A percentile compares a stretch with the other conserved stretches of the same genome.
Evolutionary conservation across 2,329 filamentous ascomycete genomes (phyloP).

Genomic region (Dactylellina parvicollis): DNA sequence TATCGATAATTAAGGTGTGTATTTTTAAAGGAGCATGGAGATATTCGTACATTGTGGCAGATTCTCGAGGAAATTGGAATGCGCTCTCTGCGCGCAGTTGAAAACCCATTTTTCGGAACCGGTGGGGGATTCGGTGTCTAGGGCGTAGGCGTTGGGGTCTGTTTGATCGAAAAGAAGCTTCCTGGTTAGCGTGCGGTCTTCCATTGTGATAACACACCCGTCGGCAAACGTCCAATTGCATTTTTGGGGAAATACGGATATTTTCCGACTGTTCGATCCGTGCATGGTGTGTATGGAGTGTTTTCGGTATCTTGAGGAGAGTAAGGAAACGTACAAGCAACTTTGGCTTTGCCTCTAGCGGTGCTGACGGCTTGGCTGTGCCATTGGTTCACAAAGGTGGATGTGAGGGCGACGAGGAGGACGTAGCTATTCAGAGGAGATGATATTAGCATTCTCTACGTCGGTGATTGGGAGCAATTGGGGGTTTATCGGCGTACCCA

Average conservation of each 20-base stretch:
- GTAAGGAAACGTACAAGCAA: conserved; percentile 63
- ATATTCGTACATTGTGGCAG: conserved; percentile 60
- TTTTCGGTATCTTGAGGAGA: background rate
- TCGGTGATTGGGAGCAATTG: background rate
- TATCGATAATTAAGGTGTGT: background rate
- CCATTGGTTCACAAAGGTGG: conserved; percentile 69
- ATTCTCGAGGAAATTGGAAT: conserved; percentile 73
- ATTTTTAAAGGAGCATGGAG: background rate
- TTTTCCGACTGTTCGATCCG: too few species aligned
- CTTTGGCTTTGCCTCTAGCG: conserved; percentile 67
- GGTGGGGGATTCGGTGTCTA: conserved; percentile 67
- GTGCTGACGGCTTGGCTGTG: conserved; percentile 65
- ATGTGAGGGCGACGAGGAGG: conserved; percentile 68
- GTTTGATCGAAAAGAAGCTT: conserved; percentile 59
- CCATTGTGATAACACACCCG: too few species aligned
- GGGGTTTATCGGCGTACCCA: conserved; percentile 23
- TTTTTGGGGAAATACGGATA: too few species aligned
- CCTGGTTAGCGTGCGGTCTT: background rate
- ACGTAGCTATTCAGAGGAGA: conserved; percentile 67
- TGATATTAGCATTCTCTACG: background rate
- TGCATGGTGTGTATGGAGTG: background rate
- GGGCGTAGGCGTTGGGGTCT: conserved; percentile 68
- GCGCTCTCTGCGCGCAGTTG: conserved; percentile 74
- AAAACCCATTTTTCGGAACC: conserved; percentile 68
- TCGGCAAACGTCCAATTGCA: too few species aligned